Evolutionary conservation across 176 grass and related monocot species (phyloP), one percentile per base, ranked within the genome.

Genomic region (Calamus simplicifolius): DNA sequence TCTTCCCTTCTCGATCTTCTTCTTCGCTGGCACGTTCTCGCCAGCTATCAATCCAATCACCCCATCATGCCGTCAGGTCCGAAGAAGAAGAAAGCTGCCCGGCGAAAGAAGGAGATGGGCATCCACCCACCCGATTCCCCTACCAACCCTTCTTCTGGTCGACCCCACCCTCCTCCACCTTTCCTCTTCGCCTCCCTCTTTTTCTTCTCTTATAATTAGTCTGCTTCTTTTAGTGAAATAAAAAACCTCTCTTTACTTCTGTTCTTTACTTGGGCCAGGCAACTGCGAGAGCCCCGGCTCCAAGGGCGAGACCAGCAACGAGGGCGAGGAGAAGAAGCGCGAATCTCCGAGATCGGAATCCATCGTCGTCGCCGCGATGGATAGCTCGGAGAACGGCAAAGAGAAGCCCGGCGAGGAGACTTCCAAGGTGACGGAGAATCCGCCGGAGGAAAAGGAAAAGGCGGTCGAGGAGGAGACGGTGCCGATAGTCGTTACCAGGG

Each of bases 31-130:
- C 35, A 43, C 35, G 35, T 43, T 43, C 35, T 43, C 35, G 35
- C 35, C 35, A 43, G 10, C 35, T 43, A 43, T 43, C 35, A 43
- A 43, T 43, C n/a, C 28, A 26, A 35, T 60, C 58, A 60, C 13
- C 53, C 12, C 53, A 29, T 28, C 58, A 60, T 60, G 58, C 58
- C 58, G 25, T 60, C 58, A 31, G 58, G 58, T 29, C 25, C 58
- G 27, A 60, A 29, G 29, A 60, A 60, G 58, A 60, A 27, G 58
- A 60, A 60, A 60, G 58, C 58, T 18, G 25, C 26, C 16, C 28
- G 29, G 28, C 28, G 58, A 7, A 60, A 60, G 58, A 27, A 60
- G 18, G 58, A 60, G 58, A 60, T 18, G 28, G 58, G 5, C 26
- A 31, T 8, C 27, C 28, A 60, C 1, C 26, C 2, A 31, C 58